Base-by-base conservation (phyloP, 2,329 filamentous ascomycete genomes). In the Alternaria gansuensis region DNA sequence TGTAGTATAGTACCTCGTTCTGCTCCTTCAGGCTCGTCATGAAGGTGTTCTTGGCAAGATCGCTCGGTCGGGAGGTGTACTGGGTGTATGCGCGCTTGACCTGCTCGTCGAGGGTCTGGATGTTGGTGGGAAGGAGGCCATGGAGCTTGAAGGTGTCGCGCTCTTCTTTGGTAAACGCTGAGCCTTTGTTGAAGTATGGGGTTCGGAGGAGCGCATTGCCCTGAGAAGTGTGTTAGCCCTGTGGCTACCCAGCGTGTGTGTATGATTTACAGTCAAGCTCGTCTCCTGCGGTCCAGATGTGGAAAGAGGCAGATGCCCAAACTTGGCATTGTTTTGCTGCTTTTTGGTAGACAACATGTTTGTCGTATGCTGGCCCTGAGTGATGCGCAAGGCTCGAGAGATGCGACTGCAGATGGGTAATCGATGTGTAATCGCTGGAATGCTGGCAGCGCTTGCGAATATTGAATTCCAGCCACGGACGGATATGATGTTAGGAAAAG, bases 31-130 rank as follows among this genome's bases (percentile, higher is more conserved):
- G 82, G 49, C 89, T 92, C 0, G 90, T 91, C 82, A 96, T 84
- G 73, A 96, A 96, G 0, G 91, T 93, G 69, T 96, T 96, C 80
- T 95, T 96, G 37, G 89, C 88, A 36, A 96, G 78, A 63, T 89
- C 85, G 73, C 89, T 85, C 0, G 78, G 73, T 3, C 85, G 82
- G 2, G 82, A 85, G 21, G 78, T 80, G 77, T 93, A 96, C 74
- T 97, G 93, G 66, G 92, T 79, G 74, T 96, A 96, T 1, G 93
- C 92, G 24, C 93, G 85, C 56, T 86, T 79, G 49, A 87, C 86
- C 73, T 96, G 93, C 70, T 92, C 87, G 4, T 93, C 89, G 5
- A 96, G 83, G 0, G 87, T 90, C 72, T 94, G 90, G 6, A 92
- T 81, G 69, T 88, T 85, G 8, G 85, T 82, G 0, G 93, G 93